Evolutionary conservation across 2,329 filamentous ascomycete species (phyloP), one percentile per base, ranked within the genome.

Genomic region (Aspergillus cejpii): DNA sequence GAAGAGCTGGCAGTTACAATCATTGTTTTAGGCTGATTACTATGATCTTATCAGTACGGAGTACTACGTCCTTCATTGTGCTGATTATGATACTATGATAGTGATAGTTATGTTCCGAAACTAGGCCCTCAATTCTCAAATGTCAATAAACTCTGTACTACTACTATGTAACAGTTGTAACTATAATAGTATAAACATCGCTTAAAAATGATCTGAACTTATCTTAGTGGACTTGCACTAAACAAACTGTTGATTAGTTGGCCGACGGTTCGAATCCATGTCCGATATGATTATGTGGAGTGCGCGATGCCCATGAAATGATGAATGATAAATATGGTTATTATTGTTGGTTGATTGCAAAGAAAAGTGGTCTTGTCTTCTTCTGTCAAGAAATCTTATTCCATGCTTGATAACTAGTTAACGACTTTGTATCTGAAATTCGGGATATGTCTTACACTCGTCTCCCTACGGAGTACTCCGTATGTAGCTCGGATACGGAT

Each of bases 261-360:
- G 27, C 11, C 7, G 26, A 28, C 31, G 31, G 31, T 19, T 5
- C 15, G 31, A 34, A 11, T 15, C 23, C 17, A 6, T 27, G 23
- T 23, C 27, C 28, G 41, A 28, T 41, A 26, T 36, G 20, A 4
- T 14, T 11, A 14, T 27, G 49, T 50, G 47, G 50, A 50, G 41
- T 41, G 14, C 31, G 31, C 17, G 31, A 14, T 7, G n/a, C 15
- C 12, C 23, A 39, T 24, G 7, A n/a, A n/a, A n/a, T n/a, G n/a
- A n/a, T n/a, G n/a, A 38, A 38, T 42, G 31, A 50, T 45, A 44
- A 41, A 39, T 47, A 51, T 36, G 38, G 38, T 49, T 47, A 41
- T 44, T 51, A 33, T 39, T 41, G 29, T 27, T 33, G 28, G 43
- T 40, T 43, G 26, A 39, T 41, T 36, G 47, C 38, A 43, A 45